These are phyloP conservation scores for Akanthomyces dipterigenus DNA, from an alignment of 2,329 filamentous ascomycete genomes.

Conservation along the genomic window DNA sequence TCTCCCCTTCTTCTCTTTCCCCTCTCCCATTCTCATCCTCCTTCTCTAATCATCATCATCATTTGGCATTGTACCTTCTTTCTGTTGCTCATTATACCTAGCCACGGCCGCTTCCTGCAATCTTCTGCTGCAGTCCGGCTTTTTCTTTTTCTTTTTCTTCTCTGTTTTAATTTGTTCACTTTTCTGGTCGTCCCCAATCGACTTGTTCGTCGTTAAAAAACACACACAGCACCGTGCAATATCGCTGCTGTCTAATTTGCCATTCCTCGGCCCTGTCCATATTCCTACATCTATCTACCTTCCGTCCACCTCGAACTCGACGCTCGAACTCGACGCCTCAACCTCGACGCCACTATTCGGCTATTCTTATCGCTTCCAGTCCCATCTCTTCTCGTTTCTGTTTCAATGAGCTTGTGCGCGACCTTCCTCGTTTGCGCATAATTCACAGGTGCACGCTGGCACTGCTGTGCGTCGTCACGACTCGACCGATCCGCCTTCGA, in stretches of 20 bases:
- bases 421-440: not conserved
- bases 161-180: not conserved
- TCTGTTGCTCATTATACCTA: not conserved
- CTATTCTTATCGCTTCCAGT: not conserved
- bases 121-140: not conserved
- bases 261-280: not conserved
- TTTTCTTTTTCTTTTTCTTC: not conserved
- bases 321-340: not conserved
- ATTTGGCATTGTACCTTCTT: not conserved
- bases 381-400: not conserved
- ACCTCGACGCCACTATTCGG: not conserved
- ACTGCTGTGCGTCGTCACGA: not conserved
- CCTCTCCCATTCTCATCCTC: slow-evolving; percentile 4
- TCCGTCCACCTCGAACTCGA: not conserved
- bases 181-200: not conserved
- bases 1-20: slow-evolving; percentile 13
- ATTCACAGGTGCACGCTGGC: not conserved
- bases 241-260: not conserved
- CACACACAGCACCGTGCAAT: not conserved
- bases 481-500: not conserved
- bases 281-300: not conserved
- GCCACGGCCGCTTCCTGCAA: not conserved
- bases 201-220: not conserved
- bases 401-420: not conserved
- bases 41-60: slow-evolving; percentile 7